phyloP scores from a whole-genome alignment of 2,329 filamentous ascomycete genomes.

The Fusarium sulawesiense region DNA sequence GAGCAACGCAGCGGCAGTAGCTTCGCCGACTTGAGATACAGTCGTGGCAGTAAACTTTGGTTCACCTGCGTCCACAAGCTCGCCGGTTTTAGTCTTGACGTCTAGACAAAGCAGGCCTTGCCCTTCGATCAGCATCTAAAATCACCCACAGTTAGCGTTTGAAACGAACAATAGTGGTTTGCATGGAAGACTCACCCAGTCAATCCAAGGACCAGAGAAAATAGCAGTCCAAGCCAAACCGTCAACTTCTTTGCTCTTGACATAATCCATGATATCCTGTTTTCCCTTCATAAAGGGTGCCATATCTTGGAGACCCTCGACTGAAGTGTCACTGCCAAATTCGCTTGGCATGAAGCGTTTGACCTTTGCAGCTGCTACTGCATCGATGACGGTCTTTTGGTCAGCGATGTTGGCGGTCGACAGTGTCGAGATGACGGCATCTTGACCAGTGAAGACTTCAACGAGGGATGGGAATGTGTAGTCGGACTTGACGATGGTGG shows the following conservation, averaged over 20 bases:
- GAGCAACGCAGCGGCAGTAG: not conserved
- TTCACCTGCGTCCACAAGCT: constrained; percentile 2
- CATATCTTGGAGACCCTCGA: not conserved
- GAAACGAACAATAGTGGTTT: fast-evolving
- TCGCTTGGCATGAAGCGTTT: constrained; percentile 21
- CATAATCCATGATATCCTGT: constrained; percentile 6
- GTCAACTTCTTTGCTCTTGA: not conserved
- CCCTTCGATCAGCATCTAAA: constrained; percentile 4
- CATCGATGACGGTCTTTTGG: constrained; percentile 9
- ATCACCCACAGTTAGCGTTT: fast-evolving
- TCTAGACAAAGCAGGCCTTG: constrained; percentile 3
- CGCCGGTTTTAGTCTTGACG: not conserved
- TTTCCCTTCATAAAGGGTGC: constrained; percentile 11
- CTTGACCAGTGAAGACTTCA: not conserved
- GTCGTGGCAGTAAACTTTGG: constrained; percentile 15
- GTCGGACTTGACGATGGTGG: not conserved
- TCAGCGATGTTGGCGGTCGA: constrained; percentile 13
- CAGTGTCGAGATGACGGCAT: constrained; percentile 4
- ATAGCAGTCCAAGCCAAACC: not conserved
- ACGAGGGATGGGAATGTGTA: not conserved
- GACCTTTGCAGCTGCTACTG: constrained; percentile 3
- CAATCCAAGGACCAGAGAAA: constrained; percentile 15
- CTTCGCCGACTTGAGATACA: constrained; percentile 8
- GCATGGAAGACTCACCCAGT: not conserved
- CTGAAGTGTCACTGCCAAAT: constrained; percentile 2